A percentile compares a stretch with the other conserved stretches of the same genome.
phyloP scores from a whole-genome alignment of 2,329 filamentous ascomycete genomes.

The Ophiognomonia clavigignenti-juglandacearum region DNA sequence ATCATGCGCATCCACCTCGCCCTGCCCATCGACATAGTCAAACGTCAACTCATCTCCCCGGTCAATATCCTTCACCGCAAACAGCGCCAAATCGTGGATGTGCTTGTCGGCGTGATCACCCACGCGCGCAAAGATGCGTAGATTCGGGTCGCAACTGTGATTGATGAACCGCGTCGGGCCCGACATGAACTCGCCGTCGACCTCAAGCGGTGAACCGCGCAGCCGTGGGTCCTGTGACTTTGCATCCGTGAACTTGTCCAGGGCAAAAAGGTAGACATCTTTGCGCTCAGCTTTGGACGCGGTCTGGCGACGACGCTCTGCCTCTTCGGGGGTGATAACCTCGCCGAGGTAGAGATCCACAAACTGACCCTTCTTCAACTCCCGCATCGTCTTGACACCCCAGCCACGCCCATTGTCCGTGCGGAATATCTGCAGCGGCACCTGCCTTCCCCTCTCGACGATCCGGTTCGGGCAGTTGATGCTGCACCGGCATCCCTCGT shows the following conservation, averaged over 20 bases:
- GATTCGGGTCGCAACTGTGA: conserved; percentile 74
- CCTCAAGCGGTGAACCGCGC: conserved; percentile 51
- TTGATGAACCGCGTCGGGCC: conserved; percentile 80
- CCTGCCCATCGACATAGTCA: conserved; percentile 68
- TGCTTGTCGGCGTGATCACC: conserved; percentile 71
- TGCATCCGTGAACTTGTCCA: conserved; percentile 72
- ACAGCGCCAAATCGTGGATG: conserved; percentile 73
- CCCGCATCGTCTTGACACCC: conserved; percentile 65
- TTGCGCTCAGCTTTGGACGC: conserved; percentile 57
- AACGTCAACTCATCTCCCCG: conserved; percentile 70
- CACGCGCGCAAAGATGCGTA: conserved; percentile 73
- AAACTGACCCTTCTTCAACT: conserved; percentile 68
- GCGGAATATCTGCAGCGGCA: conserved; percentile 73
- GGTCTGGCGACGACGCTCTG: conserved; percentile 55
- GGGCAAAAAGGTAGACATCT: conserved; percentile 71
- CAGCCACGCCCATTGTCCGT: conserved; percentile 66
- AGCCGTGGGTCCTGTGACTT: conserved; percentile 52
- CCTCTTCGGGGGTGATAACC: conserved; percentile 60
- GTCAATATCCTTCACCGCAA: conserved; percentile 62
- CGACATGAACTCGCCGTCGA: conserved; percentile 71
- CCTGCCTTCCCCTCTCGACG: conserved; percentile 66
- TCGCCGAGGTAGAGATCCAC: conserved; percentile 76
- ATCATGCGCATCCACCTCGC: conserved; percentile 45
- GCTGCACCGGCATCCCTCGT: conserved; percentile 63
- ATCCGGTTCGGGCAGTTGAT: conserved; percentile 66